Conservation (phyloP, 2,329 filamentous ascomycete species). For the Daldinia sp. region DNA sequence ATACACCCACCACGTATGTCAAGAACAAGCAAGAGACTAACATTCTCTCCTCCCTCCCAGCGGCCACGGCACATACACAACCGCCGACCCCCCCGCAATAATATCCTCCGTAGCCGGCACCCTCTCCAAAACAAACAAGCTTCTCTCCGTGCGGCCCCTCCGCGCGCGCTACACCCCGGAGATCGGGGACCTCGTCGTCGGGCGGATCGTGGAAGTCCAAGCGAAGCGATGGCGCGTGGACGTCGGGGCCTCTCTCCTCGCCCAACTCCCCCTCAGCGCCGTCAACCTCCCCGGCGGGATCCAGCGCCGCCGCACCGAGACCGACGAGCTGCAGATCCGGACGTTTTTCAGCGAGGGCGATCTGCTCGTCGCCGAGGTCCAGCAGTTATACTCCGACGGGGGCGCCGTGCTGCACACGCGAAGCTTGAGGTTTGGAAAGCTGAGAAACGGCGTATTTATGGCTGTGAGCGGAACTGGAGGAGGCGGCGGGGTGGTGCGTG, state of each 20-base stretch:
- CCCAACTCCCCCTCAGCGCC: slow-evolving; percentile 81
- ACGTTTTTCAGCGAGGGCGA: slow-evolving; percentile 98
- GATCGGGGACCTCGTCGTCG: slow-evolving; percentile 94
- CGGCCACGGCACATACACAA: slow-evolving; percentile 90
- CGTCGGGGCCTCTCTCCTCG: slow-evolving; percentile 86
- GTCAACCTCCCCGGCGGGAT: slow-evolving; percentile 97
- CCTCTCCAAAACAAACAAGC: slow-evolving; percentile 93
- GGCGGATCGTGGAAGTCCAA: slow-evolving; percentile 94
- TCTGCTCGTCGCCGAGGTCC: slow-evolving; percentile 92
- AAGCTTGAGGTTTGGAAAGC: slow-evolving; percentile 90
- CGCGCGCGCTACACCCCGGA: slow-evolving; percentile 94
- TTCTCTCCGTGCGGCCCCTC: slow-evolving; percentile 88
- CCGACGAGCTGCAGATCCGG: slow-evolving; percentile 95
- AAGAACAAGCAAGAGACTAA: slow-evolving; percentile 17
- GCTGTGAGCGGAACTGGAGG: slow-evolving; percentile 83
- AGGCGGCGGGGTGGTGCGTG: slow-evolving; percentile 84
- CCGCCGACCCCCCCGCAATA: slow-evolving; percentile 71
- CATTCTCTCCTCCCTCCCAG: slow-evolving; percentile 52
- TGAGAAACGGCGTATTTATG: slow-evolving; percentile 91
- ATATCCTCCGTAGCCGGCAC: slow-evolving; percentile 90
- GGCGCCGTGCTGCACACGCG: slow-evolving; percentile 89
- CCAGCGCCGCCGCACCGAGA: slow-evolving; percentile 87
- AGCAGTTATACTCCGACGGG: slow-evolving; percentile 86
- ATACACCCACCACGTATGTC: not conserved
- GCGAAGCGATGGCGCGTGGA: slow-evolving; percentile 94